Conservation (phyloP, 2,329 filamentous ascomycete species). For the Coniosporium tulheliwenetii region DNA sequence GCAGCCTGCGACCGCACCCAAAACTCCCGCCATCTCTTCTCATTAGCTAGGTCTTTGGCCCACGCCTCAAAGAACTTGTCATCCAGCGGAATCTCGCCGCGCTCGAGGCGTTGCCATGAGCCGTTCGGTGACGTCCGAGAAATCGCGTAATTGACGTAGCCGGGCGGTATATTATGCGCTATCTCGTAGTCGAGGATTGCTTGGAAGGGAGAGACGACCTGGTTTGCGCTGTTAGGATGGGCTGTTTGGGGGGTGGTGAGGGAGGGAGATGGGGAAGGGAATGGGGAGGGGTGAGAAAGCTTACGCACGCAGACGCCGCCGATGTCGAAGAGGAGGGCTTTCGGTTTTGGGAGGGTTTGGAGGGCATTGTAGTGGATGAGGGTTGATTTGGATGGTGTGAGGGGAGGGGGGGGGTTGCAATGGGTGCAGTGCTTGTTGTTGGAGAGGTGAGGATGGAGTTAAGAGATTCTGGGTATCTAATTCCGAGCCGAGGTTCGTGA, state of each 20-base stretch:
- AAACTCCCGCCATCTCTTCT: constrained; percentile 52
- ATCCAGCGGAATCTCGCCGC: constrained; percentile 65
- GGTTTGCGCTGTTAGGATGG: constrained; percentile 2
- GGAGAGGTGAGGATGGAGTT: no score
- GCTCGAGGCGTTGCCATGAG: constrained; percentile 78
- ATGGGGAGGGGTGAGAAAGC: constrained; percentile 1
- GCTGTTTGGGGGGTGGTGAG: constrained; percentile 1
- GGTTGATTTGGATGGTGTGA: no score
- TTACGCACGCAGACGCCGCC: constrained; percentile 85
- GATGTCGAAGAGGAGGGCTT: constrained; percentile 82
- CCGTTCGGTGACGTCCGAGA: constrained; percentile 63
- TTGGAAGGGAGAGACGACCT: constrained; percentile 88
- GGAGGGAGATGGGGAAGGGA: neutral
- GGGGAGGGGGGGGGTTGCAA: no score
- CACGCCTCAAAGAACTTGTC: constrained; percentile 62
- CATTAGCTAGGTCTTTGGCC: constrained; percentile 53
- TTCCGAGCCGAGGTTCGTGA: no score
- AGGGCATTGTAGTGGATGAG: no score
- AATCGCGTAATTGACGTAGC: constrained; percentile 87
- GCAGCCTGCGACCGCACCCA: constrained; percentile 15
- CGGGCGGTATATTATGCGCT: constrained; percentile 58
- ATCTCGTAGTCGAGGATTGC: constrained; percentile 84
- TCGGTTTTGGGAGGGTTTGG: constrained; percentile 23
- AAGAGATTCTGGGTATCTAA: no score
- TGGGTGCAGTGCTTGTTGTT: no score